Percentiles rank a stretch among this genome's conserved stretches.
phyloP scores from a whole-genome alignment of 2,329 filamentous ascomycete species.

The Colletotrichum lupini region DNA sequence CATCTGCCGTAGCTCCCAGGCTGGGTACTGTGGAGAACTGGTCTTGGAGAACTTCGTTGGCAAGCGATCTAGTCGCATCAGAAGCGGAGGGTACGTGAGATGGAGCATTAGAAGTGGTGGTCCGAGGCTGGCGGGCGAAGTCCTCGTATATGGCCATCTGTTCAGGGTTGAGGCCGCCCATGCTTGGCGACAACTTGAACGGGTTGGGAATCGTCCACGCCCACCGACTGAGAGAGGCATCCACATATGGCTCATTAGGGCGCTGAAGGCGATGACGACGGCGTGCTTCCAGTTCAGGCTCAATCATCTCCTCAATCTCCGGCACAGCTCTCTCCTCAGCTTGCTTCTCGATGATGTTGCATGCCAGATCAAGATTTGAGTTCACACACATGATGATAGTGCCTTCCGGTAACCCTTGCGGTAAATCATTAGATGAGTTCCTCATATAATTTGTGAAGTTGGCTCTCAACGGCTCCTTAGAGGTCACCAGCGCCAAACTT shows the following conservation, averaged over 20 bases:
- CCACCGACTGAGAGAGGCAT: conserved; percentile 87
- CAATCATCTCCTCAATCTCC: conserved; percentile 95
- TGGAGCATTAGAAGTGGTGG: conserved; percentile 63
- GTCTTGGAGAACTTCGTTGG: conserved; percentile 73
- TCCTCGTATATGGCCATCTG: conserved; percentile 98
- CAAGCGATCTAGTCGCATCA: conserved; percentile 69
- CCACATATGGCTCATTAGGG: conserved; percentile 86
- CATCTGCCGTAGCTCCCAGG: conserved; percentile 69
- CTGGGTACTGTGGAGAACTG: conserved; percentile 68
- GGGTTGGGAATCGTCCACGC: conserved; percentile 93
- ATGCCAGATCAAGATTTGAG: conserved; percentile 94
- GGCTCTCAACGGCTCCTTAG: conserved; percentile 94
- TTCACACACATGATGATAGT: conserved; percentile 99
- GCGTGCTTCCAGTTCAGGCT: conserved; percentile 81
- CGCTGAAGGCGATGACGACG: conserved; percentile 79
- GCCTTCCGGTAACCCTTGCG: conserved; percentile 89
- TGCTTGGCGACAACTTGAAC: conserved; percentile 81
- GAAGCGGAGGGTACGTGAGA: conserved; percentile 68
- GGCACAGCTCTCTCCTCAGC: conserved; percentile 92
- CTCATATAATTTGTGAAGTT: conserved; percentile 98
- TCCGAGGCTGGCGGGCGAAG: conserved; percentile 87
- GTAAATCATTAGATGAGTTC: conserved; percentile 72
- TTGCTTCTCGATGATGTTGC: conserved; percentile 92
- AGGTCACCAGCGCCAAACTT: conserved; percentile 95
- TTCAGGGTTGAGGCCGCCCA: conserved; percentile 82